phyloP scores from a whole-genome alignment of 805 yeast genomes.

The Metschnikowia vanudenii region DNA sequence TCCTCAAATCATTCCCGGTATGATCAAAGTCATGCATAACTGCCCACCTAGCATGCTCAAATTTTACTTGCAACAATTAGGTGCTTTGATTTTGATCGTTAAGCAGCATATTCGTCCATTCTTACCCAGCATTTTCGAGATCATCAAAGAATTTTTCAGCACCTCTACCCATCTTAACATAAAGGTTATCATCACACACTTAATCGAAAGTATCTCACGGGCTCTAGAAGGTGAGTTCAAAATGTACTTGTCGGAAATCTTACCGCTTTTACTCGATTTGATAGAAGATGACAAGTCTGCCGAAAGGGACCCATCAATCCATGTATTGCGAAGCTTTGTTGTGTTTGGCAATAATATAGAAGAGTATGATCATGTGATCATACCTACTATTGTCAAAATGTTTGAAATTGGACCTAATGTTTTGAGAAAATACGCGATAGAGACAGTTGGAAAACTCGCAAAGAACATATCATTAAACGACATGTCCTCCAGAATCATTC shows the following conservation, averaged over 20 bases:
- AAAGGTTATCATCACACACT: constrained; percentile 74
- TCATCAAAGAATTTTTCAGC: constrained; percentile 71
- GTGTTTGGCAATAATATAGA: constrained; percentile 86
- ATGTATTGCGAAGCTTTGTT: constrained; percentile 79
- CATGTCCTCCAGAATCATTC: constrained; percentile 87
- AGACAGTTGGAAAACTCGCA: constrained; percentile 78
- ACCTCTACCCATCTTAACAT: constrained; percentile 47
- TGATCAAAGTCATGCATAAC: constrained; percentile 77
- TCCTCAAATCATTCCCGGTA: constrained; percentile 84
- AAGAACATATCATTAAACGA: constrained; percentile 72
- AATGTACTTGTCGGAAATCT: constrained; percentile 70
- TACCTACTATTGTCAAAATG: constrained; percentile 82
- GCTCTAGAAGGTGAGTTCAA: constrained; percentile 94
- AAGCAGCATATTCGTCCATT: constrained; percentile 88
- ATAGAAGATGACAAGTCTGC: constrained; percentile 70
- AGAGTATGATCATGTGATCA: constrained; percentile 79
- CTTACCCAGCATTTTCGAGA: constrained; percentile 68
- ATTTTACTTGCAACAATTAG: constrained; percentile 84
- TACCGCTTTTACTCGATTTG: constrained; percentile 72
- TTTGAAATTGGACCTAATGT: constrained; percentile 68
- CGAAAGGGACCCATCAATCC: constrained; percentile 59
- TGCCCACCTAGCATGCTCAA: constrained; percentile 79
- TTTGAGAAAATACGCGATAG: constrained; percentile 71
- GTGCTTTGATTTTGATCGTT: constrained; percentile 75
- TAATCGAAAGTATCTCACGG: constrained; percentile 79